Evolutionary conservation across 2,329 filamentous ascomycete species (phyloP).

Genomic region (Diaporthe vaccinii): DNA sequence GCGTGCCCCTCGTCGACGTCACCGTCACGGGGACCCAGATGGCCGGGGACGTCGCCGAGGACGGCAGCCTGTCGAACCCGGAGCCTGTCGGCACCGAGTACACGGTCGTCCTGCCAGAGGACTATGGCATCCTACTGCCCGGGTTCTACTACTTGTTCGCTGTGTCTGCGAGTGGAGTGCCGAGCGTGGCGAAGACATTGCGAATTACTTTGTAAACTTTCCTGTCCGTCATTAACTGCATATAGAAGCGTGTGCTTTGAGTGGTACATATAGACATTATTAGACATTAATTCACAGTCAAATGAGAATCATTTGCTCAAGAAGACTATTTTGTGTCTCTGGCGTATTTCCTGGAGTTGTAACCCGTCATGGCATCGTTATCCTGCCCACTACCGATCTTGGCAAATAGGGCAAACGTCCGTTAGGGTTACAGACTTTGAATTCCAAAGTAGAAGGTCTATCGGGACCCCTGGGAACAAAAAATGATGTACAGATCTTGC

Average conservation of each 20-base stretch:
- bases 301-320: not conserved
- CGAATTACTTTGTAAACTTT: not conserved
- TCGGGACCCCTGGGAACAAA: not conserved
- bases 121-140: conserved; percentile 60
- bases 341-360: not conserved
- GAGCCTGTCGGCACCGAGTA: conserved; percentile 44
- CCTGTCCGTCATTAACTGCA: not conserved
- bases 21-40: not conserved
- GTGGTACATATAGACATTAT: not conserved
- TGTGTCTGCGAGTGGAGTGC: conserved; percentile 56
- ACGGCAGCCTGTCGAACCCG: conserved; percentile 42
- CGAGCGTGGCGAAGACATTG: conserved; percentile 54
- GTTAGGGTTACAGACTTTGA: not conserved
- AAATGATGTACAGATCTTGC: not conserved
- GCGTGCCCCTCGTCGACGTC: conserved; percentile 50
- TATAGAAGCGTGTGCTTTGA: not conserved
- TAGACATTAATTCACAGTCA: not conserved
- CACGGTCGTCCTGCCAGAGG: conserved; percentile 54
- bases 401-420: not conserved
- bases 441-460: conserved; percentile 7
- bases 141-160: conserved; percentile 65
- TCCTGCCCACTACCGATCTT: not conserved
- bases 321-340: not conserved
- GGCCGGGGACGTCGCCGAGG: conserved; percentile 42
- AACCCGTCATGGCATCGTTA: not conserved